A percentile compares a stretch with the other conserved stretches of the same genome.
Evolutionary conservation across 768 basidiomycete genomes (phyloP).

Genomic region (Leccinum variicolor): DNA sequence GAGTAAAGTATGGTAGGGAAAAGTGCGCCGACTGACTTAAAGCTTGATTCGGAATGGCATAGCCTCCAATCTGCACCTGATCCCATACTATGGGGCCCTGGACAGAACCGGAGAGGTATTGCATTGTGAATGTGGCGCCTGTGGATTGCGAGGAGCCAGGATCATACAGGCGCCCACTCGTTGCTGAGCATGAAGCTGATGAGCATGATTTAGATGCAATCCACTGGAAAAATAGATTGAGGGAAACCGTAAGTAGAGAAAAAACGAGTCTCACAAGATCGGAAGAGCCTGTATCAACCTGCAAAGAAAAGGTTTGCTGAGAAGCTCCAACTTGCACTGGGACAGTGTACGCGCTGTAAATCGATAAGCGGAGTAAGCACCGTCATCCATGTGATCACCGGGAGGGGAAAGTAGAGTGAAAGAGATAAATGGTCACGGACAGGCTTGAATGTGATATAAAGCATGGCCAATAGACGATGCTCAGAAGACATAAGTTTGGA

Average conservation of each 20-base stretch:
- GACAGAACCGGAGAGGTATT: slow-evolving; percentile 58
- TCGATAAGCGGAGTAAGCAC: neutral
- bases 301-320: slow-evolving; percentile 53
- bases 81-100: slow-evolving; percentile 72
- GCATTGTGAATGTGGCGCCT: slow-evolving; percentile 42
- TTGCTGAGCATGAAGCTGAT: slow-evolving; percentile 46
- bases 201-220: slow-evolving; percentile 65
- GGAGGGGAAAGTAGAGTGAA: neutral
- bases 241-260: neutral
- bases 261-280: slow-evolving; percentile 56
- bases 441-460: neutral
- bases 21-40: slow-evolving; percentile 45
- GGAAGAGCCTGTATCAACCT: slow-evolving; percentile 80
- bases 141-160: slow-evolving; percentile 47
- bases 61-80: slow-evolving; percentile 56
- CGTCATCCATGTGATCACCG: neutral
- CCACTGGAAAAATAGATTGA: slow-evolving; percentile 50
- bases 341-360: slow-evolving; percentile 60
- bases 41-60: slow-evolving; percentile 62
- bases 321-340: slow-evolving; percentile 50
- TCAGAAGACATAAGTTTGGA: neutral
- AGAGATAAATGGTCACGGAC: neutral
- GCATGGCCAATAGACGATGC: neutral
- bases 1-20: neutral
- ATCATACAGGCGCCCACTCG: slow-evolving; percentile 52